A percentile compares a stretch with the other conserved stretches of the same genome.
Evolutionary conservation across 2,329 filamentous ascomycete species (phyloP).

Genomic region (Diaporthe eres): DNA sequence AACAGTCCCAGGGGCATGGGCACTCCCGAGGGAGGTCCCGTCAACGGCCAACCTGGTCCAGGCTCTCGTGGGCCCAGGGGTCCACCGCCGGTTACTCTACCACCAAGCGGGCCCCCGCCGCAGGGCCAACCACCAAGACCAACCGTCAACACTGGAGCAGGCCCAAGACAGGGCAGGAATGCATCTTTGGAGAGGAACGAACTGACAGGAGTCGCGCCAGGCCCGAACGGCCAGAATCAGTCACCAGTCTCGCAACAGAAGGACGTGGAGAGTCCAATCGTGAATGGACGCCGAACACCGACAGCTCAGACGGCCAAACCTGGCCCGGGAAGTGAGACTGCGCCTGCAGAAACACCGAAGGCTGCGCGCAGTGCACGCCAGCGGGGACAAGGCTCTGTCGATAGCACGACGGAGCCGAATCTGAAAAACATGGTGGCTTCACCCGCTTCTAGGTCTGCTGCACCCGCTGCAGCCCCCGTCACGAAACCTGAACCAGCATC

Average conservation of each 20-base stretch:
- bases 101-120: slow-evolving; percentile 67
- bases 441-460: slow-evolving; percentile 28
- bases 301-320: slow-evolving; percentile 62
- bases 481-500: slow-evolving; percentile 51
- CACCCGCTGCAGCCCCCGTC: slow-evolving; percentile 29
- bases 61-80: slow-evolving; percentile 58
- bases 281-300: slow-evolving; percentile 76
- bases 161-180: slow-evolving; percentile 61
- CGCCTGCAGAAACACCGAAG: slow-evolving; percentile 53
- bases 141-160: slow-evolving; percentile 55
- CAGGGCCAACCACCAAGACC: slow-evolving; percentile 69
- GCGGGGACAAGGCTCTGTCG: slow-evolving; percentile 75
- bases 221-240: slow-evolving; percentile 50
- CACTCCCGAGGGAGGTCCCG: slow-evolving; percentile 55
- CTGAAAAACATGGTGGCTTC: slow-evolving; percentile 55
- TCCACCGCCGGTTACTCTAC: slow-evolving; percentile 52
- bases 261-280: slow-evolving; percentile 64
- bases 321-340: slow-evolving; percentile 48
- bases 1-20: slow-evolving; percentile 56
- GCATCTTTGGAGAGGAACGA: slow-evolving; percentile 63
- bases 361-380: slow-evolving; percentile 62
- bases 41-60: slow-evolving; percentile 48
- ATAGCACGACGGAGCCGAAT: slow-evolving; percentile 74
- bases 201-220: slow-evolving; percentile 43
- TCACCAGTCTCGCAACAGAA: slow-evolving; percentile 61